phyloP scores from a whole-genome alignment of 768 basidiomycete genomes.

The Mycena rosella region DNA sequence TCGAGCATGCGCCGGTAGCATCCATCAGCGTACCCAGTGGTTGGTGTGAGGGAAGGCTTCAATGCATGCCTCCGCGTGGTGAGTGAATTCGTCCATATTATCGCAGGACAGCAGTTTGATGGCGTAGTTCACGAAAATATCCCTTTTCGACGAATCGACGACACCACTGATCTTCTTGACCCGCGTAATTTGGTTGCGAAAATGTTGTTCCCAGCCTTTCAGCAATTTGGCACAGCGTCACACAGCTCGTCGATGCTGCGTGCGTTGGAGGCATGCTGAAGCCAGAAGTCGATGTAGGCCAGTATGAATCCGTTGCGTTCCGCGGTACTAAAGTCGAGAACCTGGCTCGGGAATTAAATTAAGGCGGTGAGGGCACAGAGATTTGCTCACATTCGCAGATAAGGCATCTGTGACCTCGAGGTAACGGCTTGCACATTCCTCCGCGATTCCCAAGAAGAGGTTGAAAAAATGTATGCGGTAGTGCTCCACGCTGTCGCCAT shows the following conservation, averaged over 20 bases:
- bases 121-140: background rate
- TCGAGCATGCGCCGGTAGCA: background rate
- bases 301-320: background rate
- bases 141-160: background rate
- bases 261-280: background rate
- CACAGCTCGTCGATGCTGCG: background rate
- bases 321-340: slow-evolving; percentile 3
- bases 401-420: background rate
- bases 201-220: background rate
- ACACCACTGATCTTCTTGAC: slow-evolving; percentile 14
- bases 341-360: background rate
- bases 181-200: background rate
- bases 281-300: slow-evolving; percentile 8
- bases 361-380: background rate
- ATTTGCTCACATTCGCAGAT: background rate
- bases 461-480: background rate
- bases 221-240: background rate
- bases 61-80: background rate
- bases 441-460: background rate
- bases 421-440: background rate
- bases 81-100: background rate
- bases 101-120: background rate
- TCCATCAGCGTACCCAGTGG: background rate
- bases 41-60: background rate
- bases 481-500: background rate